Conservation (phyloP, 306 rosid genomes). For the Prunus salicina region DNA sequence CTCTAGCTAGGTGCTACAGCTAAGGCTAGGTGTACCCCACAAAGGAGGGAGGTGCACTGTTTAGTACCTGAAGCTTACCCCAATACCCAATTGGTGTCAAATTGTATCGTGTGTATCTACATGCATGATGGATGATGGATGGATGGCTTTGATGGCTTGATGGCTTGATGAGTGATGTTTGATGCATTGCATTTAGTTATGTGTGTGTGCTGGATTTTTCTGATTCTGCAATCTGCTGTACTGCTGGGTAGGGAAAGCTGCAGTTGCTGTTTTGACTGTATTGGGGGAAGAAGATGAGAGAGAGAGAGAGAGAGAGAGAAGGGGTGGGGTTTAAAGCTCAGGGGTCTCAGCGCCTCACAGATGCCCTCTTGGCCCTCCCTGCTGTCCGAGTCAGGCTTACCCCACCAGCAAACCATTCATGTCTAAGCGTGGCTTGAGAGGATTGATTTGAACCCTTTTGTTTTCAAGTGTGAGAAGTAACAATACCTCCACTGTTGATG, state of each 20-base stretch:
- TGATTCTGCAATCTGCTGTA: background rate
- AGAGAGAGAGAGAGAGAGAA: background rate
- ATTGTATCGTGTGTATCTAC: background rate
- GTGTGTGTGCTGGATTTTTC: background rate
- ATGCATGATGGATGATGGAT: background rate
- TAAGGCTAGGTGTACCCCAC: background rate
- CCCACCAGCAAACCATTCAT: too few species aligned
- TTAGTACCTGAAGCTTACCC: background rate
- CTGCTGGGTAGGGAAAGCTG: constrained; percentile 9
- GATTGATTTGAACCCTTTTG: constrained; percentile 7
- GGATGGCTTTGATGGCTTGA: background rate
- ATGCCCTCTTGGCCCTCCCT: background rate
- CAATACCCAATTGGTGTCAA: background rate
- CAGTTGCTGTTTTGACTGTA: constrained; percentile 3
- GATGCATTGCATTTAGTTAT: constrained; percentile 7
- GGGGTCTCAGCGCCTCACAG: background rate
- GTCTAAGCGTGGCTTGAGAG: background rate
- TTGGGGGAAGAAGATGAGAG: background rate
- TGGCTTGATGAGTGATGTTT: background rate
- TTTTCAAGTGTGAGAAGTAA: background rate
- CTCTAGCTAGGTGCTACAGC: background rate
- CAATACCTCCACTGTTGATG: background rate
- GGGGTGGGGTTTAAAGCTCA: background rate
- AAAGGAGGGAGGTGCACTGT: background rate
- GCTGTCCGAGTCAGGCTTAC: background rate